These are phyloP conservation scores for Hypoxylon perforatum DNA, from an alignment of 495 filamentous ascomycete genomes.

Conservation along the genomic window DNA sequence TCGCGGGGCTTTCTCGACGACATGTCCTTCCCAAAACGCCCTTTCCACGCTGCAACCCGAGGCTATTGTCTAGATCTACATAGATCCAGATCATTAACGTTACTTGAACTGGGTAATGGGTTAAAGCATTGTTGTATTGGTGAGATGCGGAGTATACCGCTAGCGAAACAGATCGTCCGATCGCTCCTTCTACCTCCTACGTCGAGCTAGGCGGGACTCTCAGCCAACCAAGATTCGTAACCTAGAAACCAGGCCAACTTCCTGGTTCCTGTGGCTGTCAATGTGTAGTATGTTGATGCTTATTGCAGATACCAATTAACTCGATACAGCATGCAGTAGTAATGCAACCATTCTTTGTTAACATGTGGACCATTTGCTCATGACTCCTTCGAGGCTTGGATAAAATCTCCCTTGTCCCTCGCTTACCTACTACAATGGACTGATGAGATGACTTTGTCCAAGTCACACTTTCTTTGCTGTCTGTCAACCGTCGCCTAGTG, in stretches of 20 bases:
- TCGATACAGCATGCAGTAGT: conserved; percentile 13
- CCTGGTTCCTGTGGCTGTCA: conserved; percentile 6
- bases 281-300: conserved; percentile 8
- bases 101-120: conserved; percentile 11
- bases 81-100: conserved; percentile 7
- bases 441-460: conserved; percentile 10
- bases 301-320: conserved; percentile 24
- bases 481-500: conserved; percentile 16
- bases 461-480: conserved; percentile 34
- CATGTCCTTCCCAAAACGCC: conserved; percentile 15
- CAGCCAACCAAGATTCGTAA: conserved; percentile 26
- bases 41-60: conserved; percentile 3
- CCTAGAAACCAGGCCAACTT: not conserved
- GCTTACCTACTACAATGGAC: conserved; percentile 11
- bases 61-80: conserved; percentile 10
- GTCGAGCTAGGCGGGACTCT: not conserved
- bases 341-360: conserved; percentile 20
- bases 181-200: not conserved
- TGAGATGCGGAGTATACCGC: conserved; percentile 1
- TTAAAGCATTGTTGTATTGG: conserved; percentile 4
- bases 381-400: conserved; percentile 20
- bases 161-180: conserved; percentile 1
- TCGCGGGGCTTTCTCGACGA: conserved; percentile 24
- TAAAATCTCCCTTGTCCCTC: conserved; percentile 29
- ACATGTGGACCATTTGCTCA: conserved; percentile 6